Evolutionary conservation across 495 filamentous ascomycete genomes (phyloP).

Genomic region (Annulohypoxylon stygium): DNA sequence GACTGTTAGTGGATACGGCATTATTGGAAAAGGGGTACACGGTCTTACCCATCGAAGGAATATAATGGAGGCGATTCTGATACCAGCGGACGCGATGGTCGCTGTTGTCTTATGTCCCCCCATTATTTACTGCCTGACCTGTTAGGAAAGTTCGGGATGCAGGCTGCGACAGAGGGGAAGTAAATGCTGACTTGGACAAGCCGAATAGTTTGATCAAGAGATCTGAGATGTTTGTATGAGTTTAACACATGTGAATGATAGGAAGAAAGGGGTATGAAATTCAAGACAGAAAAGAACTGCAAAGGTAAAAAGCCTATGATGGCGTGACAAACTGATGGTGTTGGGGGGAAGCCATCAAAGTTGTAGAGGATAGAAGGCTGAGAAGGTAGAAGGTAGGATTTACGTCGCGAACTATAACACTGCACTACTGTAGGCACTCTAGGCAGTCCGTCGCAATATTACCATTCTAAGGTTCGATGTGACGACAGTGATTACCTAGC

Average conservation of each 20-base stretch:
- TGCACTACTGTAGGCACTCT: neutral
- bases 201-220: neutral
- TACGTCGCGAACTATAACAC: constrained; percentile 19
- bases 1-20: constrained; percentile 31
- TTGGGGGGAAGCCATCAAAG: constrained; percentile 30
- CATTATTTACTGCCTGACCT: constrained; percentile 27
- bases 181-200: constrained; percentile 15
- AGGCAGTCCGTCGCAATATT: constrained; percentile 24
- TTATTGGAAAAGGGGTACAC: constrained; percentile 2
- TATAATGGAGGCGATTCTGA: constrained; percentile 53
- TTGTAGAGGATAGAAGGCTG: constrained; percentile 22
- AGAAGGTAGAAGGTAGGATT: constrained; percentile 19
- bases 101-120: constrained; percentile 30
- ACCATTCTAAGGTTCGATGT: constrained; percentile 19
- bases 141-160: neutral
- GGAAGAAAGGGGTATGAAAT: constrained; percentile 26
- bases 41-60: constrained; percentile 88
- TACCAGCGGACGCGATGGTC: constrained; percentile 38
- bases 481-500: constrained; percentile 40
- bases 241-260: constrained; percentile 36
- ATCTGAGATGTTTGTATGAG: neutral
- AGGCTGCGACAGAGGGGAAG: constrained; percentile 17
- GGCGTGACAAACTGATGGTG: constrained; percentile 33
- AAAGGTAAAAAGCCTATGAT: constrained; percentile 35
- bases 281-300: constrained; percentile 26